Evolutionary conservation across 2,329 filamentous ascomycete genomes (phyloP), one percentile per base, ranked within the genome.

Genomic region (Coccinonectria pachysandricola): DNA sequence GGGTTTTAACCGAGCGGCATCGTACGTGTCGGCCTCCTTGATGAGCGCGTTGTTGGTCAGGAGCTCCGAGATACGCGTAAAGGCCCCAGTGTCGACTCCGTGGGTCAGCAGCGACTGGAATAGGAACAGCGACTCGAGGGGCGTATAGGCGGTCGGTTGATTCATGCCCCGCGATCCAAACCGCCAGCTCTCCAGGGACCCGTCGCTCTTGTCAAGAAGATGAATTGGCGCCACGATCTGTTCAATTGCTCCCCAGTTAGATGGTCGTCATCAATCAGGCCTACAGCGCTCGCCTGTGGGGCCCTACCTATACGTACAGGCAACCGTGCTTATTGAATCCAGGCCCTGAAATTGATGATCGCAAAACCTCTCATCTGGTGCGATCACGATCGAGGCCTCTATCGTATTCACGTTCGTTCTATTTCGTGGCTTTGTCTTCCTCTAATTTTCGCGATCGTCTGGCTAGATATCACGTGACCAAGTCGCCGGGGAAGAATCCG

Each of bases 101-200:
- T 81, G 68, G 42, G 65, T 64, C 41, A 75, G 68, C 39, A 92
- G 68, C 35, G 78, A 79, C 58, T 88, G 83, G 60, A 91, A 88
- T 48, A 93, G 70, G 41, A 91, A 71, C 36, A 92, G 69, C 49
- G 79, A 81, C 68, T 93, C 86, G 64, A 92, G 80, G 43, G 79
- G 73, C 50, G 84, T 88, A 59, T 91, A 87, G 48, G 68, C 64
- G 50, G 73, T 67, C 56, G 58, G 54, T 48, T 57, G 56, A 62
- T 62, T 68, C 67, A 71, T 71, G 55, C 62, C 65, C 62, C 62
- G 52, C 51, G 54, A 56, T 58, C 57, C 61, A 50, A 65, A 64
- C 68, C 65, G 65, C 60, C 61, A 60, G 57, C 56, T 54, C 57
- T 66, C 64, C 64, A 68, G 63, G 65, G 60, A 59, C 59, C 55